Conservation (phyloP, 2,329 filamentous ascomycete genomes). For the Pyrenochaeta sp. region DNA sequence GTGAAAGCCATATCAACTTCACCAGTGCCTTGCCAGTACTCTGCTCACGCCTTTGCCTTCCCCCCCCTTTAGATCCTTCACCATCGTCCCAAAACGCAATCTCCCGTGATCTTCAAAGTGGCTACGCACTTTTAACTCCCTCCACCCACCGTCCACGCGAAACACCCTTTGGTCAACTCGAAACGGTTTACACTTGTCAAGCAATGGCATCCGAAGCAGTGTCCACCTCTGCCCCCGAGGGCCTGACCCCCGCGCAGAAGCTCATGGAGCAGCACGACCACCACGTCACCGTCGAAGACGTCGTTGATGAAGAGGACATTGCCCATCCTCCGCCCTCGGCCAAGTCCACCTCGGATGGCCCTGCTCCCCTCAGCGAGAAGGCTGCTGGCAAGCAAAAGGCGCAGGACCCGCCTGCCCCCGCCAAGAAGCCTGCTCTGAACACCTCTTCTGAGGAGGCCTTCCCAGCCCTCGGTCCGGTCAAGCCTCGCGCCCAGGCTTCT, state of each 20-base stretch:
- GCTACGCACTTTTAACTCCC: slow-evolving; percentile 36
- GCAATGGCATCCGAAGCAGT: slow-evolving; percentile 50
- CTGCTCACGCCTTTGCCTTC: not conserved
- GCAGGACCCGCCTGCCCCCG: slow-evolving; percentile 53
- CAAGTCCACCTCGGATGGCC: slow-evolving; percentile 31
- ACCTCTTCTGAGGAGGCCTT: slow-evolving; percentile 91
- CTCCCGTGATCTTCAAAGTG: slow-evolving; percentile 28
- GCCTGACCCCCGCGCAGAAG: slow-evolving; percentile 61
- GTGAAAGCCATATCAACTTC: not conserved
- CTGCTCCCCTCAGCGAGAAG: slow-evolving; percentile 65
- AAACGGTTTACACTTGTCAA: slow-evolving; percentile 48
- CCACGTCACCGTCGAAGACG: slow-evolving; percentile 80
- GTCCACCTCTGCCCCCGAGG: slow-evolving; percentile 45
- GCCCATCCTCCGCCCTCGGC: slow-evolving; percentile 63
- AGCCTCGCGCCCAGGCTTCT: slow-evolving; percentile 67
- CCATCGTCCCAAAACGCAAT: not conserved
- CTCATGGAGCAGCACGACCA: slow-evolving; percentile 72
- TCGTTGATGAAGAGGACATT: slow-evolving; percentile 78
- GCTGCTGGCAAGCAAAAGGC: slow-evolving; percentile 74
- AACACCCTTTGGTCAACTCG: slow-evolving; percentile 49
- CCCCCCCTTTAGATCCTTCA: slow-evolving; percentile 4
- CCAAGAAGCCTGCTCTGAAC: slow-evolving; percentile 65
- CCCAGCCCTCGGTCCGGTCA: slow-evolving; percentile 83
- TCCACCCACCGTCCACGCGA: slow-evolving; percentile 43
- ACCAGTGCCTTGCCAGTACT: not conserved